These are phyloP conservation scores for Naganishia vishniacii DNA, from an alignment of 768 basidiomycete genomes.

Conservation along the genomic window DNA sequence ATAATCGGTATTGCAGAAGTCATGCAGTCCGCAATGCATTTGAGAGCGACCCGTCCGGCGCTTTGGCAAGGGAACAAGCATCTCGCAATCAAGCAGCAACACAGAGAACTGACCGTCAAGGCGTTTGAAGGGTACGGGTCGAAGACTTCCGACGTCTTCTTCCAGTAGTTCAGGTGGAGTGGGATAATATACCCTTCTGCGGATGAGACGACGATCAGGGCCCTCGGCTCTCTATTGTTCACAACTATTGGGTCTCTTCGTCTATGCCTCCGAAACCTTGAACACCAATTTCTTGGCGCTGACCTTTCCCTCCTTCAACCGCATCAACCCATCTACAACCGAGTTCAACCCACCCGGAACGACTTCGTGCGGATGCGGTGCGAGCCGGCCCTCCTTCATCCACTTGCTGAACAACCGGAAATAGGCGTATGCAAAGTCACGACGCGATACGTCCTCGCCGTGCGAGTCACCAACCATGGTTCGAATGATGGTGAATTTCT, in stretches of 20 bases:
- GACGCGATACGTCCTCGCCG: neutral
- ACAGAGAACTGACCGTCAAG: too few species aligned
- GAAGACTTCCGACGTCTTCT: too few species aligned
- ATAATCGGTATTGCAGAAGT: too few species aligned
- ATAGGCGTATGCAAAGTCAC: slow-evolving; percentile 21
- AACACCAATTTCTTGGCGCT: slow-evolving; percentile 36
- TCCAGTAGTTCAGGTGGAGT: too few species aligned
- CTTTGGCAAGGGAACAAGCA: too few species aligned
- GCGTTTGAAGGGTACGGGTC: too few species aligned
- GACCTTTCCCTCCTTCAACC: slow-evolving; percentile 32
- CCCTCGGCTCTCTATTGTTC: neutral
- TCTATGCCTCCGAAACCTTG: slow-evolving; percentile 27
- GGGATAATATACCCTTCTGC: too few species aligned
- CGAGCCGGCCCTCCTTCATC: slow-evolving; percentile 7
- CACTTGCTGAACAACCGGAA: slow-evolving; percentile 13
- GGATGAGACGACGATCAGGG: neutral
- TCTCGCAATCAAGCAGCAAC: too few species aligned
- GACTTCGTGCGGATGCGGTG: slow-evolving; percentile 21
- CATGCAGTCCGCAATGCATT: too few species aligned
- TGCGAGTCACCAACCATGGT: slow-evolving; percentile 22
- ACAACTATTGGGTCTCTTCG: neutral
- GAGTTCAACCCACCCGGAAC: slow-evolving; percentile 13
- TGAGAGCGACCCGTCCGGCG: too few species aligned
- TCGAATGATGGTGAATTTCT: slow-evolving; percentile 11
- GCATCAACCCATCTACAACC: slow-evolving; percentile 4